A percentile compares a stretch with the other conserved stretches of the same genome.
These are phyloP conservation scores for Aspergillus conjunctus DNA, from an alignment of 495 filamentous ascomycete genomes.

Conservation along the genomic window DNA sequence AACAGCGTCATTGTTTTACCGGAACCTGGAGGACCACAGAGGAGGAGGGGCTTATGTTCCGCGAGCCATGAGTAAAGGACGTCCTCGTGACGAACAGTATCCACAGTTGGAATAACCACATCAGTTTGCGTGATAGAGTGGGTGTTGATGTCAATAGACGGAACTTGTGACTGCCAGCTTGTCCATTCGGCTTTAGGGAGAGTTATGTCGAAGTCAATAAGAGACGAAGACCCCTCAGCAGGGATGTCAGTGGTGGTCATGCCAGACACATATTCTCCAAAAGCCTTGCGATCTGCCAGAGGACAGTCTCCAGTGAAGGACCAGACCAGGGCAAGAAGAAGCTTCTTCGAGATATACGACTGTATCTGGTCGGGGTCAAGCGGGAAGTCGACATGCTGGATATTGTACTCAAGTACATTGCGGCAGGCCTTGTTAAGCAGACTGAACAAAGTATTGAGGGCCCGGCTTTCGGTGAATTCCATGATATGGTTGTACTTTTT, in stretches of 20 bases:
- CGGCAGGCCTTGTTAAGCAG: conserved; percentile 90
- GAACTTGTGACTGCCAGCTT: conserved; percentile 92
- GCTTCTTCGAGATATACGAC: conserved; percentile 86
- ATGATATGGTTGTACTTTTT: conserved; percentile 90
- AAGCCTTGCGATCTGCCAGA: conserved; percentile 79
- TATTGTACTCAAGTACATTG: conserved; percentile 91
- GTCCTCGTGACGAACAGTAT: conserved; percentile 97
- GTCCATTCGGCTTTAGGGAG: conserved; percentile 86
- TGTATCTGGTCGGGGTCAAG: conserved; percentile 87
- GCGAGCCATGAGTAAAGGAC: conserved; percentile 98
- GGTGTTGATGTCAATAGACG: conserved; percentile 92
- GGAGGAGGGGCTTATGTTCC: conserved; percentile 93
- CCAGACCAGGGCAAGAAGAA: conserved; percentile 90
- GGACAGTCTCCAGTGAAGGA: conserved; percentile 94
- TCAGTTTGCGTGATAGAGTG: conserved; percentile 97
- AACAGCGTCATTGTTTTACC: conserved; percentile 99
- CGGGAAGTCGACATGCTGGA: conserved; percentile 90
- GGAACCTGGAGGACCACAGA: conserved; percentile 96
- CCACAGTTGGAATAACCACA: conserved; percentile 94
- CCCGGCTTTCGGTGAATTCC: conserved; percentile 90
- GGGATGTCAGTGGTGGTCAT: conserved; percentile 85
- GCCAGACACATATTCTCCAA: conserved; percentile 78
- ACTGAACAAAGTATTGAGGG: conserved; percentile 90
- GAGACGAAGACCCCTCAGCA: conserved; percentile 68
- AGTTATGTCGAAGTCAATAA: conserved; percentile 93